Conservation (phyloP, 2,329 filamentous ascomycete genomes). For the Penicillium decumbens region DNA sequence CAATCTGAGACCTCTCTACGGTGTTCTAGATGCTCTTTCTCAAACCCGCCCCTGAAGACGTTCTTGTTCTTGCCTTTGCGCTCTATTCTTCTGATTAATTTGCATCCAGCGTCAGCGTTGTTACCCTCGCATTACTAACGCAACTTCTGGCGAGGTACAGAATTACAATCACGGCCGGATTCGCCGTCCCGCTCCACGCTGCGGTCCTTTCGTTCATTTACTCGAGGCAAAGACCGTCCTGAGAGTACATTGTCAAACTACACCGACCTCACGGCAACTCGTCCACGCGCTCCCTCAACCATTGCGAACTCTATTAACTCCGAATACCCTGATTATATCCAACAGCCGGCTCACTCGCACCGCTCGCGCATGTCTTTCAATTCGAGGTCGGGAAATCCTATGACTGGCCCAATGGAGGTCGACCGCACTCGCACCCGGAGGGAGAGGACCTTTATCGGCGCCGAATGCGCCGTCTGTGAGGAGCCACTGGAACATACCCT, state of each 20-base stretch:
- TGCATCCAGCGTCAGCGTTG: background rate
- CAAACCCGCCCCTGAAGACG: slow-evolving; percentile 2
- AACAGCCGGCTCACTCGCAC: slow-evolving; percentile 25
- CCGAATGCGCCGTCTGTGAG: slow-evolving; percentile 92
- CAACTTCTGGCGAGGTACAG: slow-evolving; percentile 23
- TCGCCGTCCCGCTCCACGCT: slow-evolving; percentile 33
- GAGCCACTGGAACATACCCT: slow-evolving; percentile 94
- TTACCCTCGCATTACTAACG: slow-evolving; percentile 25
- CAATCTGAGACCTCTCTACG: slow-evolving; percentile 11
- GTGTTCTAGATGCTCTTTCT: slow-evolving; percentile 6
- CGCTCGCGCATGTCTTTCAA: slow-evolving; percentile 36
- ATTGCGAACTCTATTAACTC: slow-evolving; percentile 20
- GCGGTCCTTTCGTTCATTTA: slow-evolving; percentile 30
- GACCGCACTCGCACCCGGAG: slow-evolving; percentile 75
- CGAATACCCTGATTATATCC: slow-evolving; percentile 15
- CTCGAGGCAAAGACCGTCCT: slow-evolving; percentile 27
- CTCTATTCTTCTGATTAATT: background rate
- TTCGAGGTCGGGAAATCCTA: slow-evolving; percentile 41
- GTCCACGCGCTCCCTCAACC: slow-evolving; percentile 25
- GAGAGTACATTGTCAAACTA: slow-evolving; percentile 28
- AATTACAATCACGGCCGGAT: slow-evolving; percentile 28
- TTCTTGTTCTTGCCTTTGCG: background rate
- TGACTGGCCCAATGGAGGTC: slow-evolving; percentile 65
- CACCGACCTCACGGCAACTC: slow-evolving; percentile 22
- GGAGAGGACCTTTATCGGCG: slow-evolving; percentile 92